Conservation (phyloP, 129 eudicot species). For the Arctium minus region DNA sequence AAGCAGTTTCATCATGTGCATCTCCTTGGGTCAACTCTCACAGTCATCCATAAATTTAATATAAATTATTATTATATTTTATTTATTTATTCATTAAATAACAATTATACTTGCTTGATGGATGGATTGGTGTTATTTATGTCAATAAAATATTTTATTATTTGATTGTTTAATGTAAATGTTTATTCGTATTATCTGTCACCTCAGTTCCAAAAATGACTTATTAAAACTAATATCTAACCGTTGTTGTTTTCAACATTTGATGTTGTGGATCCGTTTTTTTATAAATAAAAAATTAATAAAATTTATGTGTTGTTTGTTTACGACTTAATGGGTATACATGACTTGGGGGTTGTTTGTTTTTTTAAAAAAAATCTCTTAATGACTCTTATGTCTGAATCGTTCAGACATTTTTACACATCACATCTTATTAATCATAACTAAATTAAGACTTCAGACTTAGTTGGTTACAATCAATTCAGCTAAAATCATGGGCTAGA, state of each 20-base stretch:
- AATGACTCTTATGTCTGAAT: too few relatives aligned
- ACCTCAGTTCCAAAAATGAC: neutral
- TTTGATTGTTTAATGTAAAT: too few relatives aligned
- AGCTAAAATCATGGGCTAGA: too few relatives aligned
- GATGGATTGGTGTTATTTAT: neutral
- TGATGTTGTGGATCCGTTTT: neutral
- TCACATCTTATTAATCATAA: too few relatives aligned
- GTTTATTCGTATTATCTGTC: neutral
- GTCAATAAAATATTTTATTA: neutral
- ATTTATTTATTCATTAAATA: neutral
- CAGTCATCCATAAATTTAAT: neutral
- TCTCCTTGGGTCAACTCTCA: conserved; percentile 18
- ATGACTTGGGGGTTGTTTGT: neutral
- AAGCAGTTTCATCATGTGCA: conserved; percentile 30
- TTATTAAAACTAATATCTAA: neutral
- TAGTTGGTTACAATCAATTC: too few relatives aligned
- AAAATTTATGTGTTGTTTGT: neutral
- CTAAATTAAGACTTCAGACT: too few relatives aligned
- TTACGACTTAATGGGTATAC: neutral
- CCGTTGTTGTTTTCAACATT: neutral
- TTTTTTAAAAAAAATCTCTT: too few relatives aligned
- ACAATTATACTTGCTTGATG: neutral
- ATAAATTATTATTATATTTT: neutral
- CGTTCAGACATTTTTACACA: too few relatives aligned
- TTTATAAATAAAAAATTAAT: neutral